Percentiles rank a stretch among this genome's conserved stretches.
Evolutionary conservation across 768 basidiomycete species (phyloP).

Genomic region (Sarcodon aspratus): DNA sequence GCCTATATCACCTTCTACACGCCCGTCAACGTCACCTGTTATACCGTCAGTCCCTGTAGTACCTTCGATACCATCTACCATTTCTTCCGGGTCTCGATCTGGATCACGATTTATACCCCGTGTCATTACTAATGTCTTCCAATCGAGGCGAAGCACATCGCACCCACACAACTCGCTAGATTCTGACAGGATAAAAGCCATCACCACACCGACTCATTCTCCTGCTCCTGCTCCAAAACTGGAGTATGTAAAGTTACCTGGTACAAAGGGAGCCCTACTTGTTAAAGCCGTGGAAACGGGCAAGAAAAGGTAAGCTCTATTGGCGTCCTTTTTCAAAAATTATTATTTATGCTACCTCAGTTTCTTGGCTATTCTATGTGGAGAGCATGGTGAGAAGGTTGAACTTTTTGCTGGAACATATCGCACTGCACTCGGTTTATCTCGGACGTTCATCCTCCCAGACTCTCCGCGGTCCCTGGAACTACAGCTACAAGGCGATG

Average conservation of each 20-base stretch:
- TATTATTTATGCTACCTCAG: slow-evolving; percentile 22
- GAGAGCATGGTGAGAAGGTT: slow-evolving; percentile 87
- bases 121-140: slow-evolving; percentile 54
- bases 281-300: slow-evolving; percentile 84
- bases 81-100: slow-evolving; percentile 18
- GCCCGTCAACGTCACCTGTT: neutral
- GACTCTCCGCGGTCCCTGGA: slow-evolving; percentile 85
- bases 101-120: slow-evolving; percentile 57
- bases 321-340: neutral
- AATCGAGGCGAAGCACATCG: slow-evolving; percentile 48
- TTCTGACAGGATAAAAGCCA: slow-evolving; percentile 19
- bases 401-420: slow-evolving; percentile 90
- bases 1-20: neutral
- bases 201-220: slow-evolving; percentile 22
- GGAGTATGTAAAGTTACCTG: slow-evolving; percentile 87
- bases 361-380: slow-evolving; percentile 88
- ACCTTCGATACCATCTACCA: slow-evolving; percentile 17
- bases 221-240: slow-evolving; percentile 71
- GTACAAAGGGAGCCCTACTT: slow-evolving; percentile 76
- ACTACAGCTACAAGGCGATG: slow-evolving; percentile 83
- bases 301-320: slow-evolving; percentile 59
- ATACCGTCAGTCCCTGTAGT: too few relatives aligned
- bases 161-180: slow-evolving; percentile 28
- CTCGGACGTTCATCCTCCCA: slow-evolving; percentile 87
- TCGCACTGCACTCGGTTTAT: slow-evolving; percentile 78